phyloP scores from a whole-genome alignment of 257 asterid genomes.

The Lavandula angustifolia region DNA sequence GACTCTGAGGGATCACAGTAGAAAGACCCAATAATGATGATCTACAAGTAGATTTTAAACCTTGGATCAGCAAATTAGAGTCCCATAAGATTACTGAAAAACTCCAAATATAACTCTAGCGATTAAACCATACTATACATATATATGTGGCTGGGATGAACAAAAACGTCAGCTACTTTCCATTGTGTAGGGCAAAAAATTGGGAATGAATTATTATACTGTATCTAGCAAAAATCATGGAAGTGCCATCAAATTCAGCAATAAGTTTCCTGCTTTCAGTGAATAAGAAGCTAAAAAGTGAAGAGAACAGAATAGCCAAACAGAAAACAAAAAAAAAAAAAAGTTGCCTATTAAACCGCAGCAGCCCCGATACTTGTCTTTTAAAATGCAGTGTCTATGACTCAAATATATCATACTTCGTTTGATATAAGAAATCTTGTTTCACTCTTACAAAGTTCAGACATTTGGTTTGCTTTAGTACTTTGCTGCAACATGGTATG shows the following conservation, averaged over 20 bases:
- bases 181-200: not conserved
- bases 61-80: constrained; percentile 28
- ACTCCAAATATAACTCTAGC: not conserved
- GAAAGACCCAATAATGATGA: constrained; percentile 80
- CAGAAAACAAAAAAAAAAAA: not conserved
- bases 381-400: no score
- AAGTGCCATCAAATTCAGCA: not conserved
- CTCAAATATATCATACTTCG: not conserved
- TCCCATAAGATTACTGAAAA: constrained; percentile 8
- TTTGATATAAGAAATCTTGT: not conserved
- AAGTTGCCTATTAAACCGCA: no score
- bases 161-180: not conserved
- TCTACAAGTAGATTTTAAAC: constrained; percentile 47
- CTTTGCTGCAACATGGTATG: not conserved
- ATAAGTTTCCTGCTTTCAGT: not conserved
- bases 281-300: constrained; percentile 1
- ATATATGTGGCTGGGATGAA: constrained; percentile 1
- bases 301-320: no score
- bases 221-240: not conserved
- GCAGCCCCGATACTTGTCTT: no score
- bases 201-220: no score
- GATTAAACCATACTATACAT: not conserved
- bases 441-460: constrained; percentile 4
- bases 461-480: constrained; percentile 5
- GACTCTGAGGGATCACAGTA: constrained; percentile 64